Percentiles rank a stretch among this genome's conserved stretches.
Conservation (phyloP, 2,329 filamentous ascomycete species). For the Elsinoe perseae region DNA sequence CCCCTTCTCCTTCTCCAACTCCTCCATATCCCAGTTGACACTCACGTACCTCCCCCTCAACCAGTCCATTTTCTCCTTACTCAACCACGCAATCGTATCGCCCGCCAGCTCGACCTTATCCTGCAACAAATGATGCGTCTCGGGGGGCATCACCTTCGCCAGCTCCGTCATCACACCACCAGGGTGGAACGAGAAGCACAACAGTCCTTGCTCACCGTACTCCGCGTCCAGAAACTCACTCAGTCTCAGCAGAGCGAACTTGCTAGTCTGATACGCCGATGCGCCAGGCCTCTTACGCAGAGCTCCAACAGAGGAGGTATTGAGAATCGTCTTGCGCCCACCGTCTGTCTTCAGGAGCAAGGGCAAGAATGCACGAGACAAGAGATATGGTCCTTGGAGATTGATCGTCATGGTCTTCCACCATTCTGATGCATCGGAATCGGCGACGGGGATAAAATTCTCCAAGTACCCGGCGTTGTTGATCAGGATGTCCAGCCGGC, state of each 20-base stretch:
- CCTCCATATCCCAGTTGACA: constrained; percentile 35
- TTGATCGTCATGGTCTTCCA: constrained; percentile 46
- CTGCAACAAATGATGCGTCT: constrained; percentile 20
- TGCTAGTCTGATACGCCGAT: constrained; percentile 42
- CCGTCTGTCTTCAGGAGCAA: constrained; percentile 32
- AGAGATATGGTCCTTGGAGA: constrained; percentile 36
- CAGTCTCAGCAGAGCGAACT: constrained; percentile 40
- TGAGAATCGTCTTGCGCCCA: constrained; percentile 37
- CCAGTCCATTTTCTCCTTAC: constrained; percentile 32
- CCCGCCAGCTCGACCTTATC: constrained; percentile 29
- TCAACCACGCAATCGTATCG: constrained; percentile 28
- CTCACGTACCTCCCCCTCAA: constrained; percentile 32
- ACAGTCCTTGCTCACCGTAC: constrained; percentile 36
- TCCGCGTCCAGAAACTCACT: constrained; percentile 40
- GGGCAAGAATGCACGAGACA: constrained; percentile 42
- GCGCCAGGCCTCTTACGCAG: constrained; percentile 28
- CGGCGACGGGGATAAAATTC: constrained; percentile 24
- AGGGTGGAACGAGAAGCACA: constrained; percentile 40
- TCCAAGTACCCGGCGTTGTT: constrained; percentile 41
- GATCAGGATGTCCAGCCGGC: constrained; percentile 39
- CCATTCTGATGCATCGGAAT: constrained; percentile 35
- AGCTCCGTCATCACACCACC: constrained; percentile 42
- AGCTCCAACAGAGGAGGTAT: constrained; percentile 36
- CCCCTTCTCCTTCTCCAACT: constrained; percentile 29
- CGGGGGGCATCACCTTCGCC: constrained; percentile 30